Evolutionary conservation across 345 rosid species (phyloP).

Genomic region (Populus davidiana): DNA sequence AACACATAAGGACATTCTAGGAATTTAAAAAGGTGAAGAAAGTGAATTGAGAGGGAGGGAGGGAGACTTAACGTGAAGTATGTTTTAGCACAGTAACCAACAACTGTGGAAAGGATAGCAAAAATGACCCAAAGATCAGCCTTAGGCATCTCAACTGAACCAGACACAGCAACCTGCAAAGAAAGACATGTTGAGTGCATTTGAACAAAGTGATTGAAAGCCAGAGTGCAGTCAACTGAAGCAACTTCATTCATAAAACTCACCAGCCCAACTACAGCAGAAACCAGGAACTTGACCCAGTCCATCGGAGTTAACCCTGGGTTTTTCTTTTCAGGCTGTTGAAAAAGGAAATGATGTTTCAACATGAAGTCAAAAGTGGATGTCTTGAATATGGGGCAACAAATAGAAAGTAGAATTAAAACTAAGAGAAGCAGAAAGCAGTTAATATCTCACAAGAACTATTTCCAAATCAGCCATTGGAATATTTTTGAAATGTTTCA

Average conservation of each 20-base stretch:
- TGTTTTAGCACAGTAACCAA: constrained; percentile 94
- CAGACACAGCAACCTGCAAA: constrained; percentile 68
- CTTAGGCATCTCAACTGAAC: constrained; percentile 75
- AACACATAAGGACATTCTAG: neutral
- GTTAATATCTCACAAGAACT: constrained; percentile 70
- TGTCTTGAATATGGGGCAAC: neutral
- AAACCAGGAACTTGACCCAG: constrained; percentile 89
- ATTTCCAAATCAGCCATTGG: constrained; percentile 99
- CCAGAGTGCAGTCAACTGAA: neutral
- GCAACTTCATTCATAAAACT: constrained; percentile 25
- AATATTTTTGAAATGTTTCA: constrained; percentile 94
- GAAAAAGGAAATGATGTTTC: constrained; percentile 8
- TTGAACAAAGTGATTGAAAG: neutral
- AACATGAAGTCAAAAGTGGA: constrained; percentile 15
- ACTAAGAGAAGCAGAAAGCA: constrained; percentile 14
- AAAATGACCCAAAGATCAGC: constrained; percentile 84
- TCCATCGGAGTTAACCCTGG: constrained; percentile 98
- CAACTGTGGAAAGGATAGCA: constrained; percentile 80
- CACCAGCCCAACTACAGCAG: constrained; percentile 95
- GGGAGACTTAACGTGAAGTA: constrained; percentile 84
- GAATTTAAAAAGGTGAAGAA: neutral
- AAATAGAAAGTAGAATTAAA: neutral
- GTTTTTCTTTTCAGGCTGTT: constrained; percentile 96
- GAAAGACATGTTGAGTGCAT: constrained; percentile 11
- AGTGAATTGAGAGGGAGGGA: neutral